Base-by-base conservation (phyloP, 2,329 filamentous ascomycete species). In the Fusarium humuli region DNA sequence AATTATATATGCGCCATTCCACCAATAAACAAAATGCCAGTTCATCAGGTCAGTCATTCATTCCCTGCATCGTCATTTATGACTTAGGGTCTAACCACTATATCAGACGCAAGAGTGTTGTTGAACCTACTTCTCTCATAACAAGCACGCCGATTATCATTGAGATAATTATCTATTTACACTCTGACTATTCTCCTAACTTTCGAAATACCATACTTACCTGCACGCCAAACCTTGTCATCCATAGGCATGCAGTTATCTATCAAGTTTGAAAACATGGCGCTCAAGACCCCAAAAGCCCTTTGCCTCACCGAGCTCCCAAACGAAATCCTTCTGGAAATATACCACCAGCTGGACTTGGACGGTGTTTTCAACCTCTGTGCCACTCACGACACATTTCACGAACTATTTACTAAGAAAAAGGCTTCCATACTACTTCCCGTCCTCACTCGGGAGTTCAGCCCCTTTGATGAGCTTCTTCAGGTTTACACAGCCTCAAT, bases 291-390 rank as follows among this genome's bases (percentile, higher is more conserved):
- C n/a, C 57, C 57, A 41, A 66, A 65, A 45, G 22, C 53, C 4
- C 64, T 67, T 25, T 65, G 60, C 41, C 70, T 82, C 22, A 65
- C 76, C 47, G 71, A 70, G 45, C 63, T 84, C 48, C 85, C 86
- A 0, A 76, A 81, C 5, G 86, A 88, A 70, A 80, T 86, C 20
- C 72, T 86, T 5, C 74, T 87, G 13, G 81, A 85, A 22, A 82
- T 87, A 25, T 84, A 84, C 69, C 80, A 81, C 30, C 68, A 81
- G 20, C 76, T 87, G 53, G 80, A 84, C 57, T 62, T 85, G 2
- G 69, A 76, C 4, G 81, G 81, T 25, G 78, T 84, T 37, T 81
- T 79, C 54, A 77, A 77, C 32, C 77, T 84, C 32, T 81, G 77
- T n/a, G 70, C 75, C 16, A 72, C 77, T 5, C 83, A 79, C 67